Evolutionary conservation across 768 basidiomycete genomes (phyloP).

Genomic region (Tephrocybe sp.): DNA sequence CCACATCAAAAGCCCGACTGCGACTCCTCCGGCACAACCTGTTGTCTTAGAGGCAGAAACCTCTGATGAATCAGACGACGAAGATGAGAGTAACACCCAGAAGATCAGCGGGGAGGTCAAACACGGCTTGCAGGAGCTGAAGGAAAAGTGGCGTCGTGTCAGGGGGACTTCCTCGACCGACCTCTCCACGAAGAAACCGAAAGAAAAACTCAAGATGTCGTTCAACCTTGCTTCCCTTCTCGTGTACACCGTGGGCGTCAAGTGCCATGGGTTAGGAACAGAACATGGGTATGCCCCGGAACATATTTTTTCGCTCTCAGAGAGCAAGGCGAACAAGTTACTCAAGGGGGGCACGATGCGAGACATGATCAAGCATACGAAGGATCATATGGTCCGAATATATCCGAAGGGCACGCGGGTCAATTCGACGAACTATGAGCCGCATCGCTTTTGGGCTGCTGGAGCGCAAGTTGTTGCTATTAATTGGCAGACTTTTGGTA

Average conservation of each 20-base stretch:
- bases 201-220: slow-evolving; percentile 66
- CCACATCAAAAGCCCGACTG: slow-evolving; percentile 23
- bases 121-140: slow-evolving; percentile 20
- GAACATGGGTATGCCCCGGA: slow-evolving; percentile 83
- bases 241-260: slow-evolving; percentile 94
- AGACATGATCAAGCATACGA: slow-evolving; percentile 85
- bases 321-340: slow-evolving; percentile 75
- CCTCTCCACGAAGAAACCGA: slow-evolving; percentile 29
- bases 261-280: slow-evolving; percentile 88
- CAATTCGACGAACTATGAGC: slow-evolving; percentile 84
- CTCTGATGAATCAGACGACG: slow-evolving; percentile 20
- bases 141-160: slow-evolving; percentile 25
- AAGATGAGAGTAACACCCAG: slow-evolving; percentile 13
- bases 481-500: slow-evolving; percentile 97
- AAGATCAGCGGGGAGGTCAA: slow-evolving; percentile 15
- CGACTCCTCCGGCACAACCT: slow-evolving; percentile 16
- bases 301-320: slow-evolving; percentile 93
- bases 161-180: slow-evolving; percentile 15
- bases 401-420: slow-evolving; percentile 87
- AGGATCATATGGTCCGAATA: slow-evolving; percentile 77
- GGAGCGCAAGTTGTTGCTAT: slow-evolving; percentile 91
- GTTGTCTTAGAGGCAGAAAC: slow-evolving; percentile 24
- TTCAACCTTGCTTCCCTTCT: slow-evolving; percentile 68
- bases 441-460: slow-evolving; percentile 86
- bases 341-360: slow-evolving; percentile 58